Conservation (phyloP, 257 asterid species). For the Coffea canephora region DNA sequence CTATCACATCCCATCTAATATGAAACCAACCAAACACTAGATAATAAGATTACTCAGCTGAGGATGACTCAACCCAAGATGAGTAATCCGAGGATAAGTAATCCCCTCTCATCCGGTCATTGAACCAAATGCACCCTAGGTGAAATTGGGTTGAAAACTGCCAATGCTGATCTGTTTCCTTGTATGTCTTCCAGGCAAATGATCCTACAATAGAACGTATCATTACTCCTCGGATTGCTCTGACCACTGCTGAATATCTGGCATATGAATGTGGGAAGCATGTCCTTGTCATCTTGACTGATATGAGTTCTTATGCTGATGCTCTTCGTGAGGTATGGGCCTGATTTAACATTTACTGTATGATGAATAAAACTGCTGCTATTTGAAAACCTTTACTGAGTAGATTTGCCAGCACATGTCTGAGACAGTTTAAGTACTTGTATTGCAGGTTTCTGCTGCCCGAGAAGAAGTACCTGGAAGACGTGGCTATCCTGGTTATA, state of each 20-base stretch:
- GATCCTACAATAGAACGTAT: constrained; percentile 97
- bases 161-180: constrained; percentile 20
- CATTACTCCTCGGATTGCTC: constrained; percentile 95
- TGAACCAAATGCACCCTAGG: background rate
- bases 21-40: too few species aligned
- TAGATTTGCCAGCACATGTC: background rate
- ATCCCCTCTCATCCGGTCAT: too few species aligned
- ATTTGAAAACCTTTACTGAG: background rate
- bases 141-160: constrained; percentile 10
- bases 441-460: constrained; percentile 89
- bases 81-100: too few species aligned
- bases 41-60: too few species aligned
- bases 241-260: constrained; percentile 92
- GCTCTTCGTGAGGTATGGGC: constrained; percentile 93
- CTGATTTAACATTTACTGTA: background rate
- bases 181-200: constrained; percentile 59
- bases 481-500: constrained; percentile 88
- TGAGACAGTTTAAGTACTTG: constrained; percentile 12
- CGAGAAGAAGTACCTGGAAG: constrained; percentile 99
- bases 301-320: constrained; percentile 99
- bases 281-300: constrained; percentile 96
- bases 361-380: background rate
- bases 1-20: too few species aligned
- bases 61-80: too few species aligned
- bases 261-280: constrained; percentile 99